Base-by-base conservation (phyloP, 306 rosid genomes). In the Psophocarpus tetragonolobus region DNA sequence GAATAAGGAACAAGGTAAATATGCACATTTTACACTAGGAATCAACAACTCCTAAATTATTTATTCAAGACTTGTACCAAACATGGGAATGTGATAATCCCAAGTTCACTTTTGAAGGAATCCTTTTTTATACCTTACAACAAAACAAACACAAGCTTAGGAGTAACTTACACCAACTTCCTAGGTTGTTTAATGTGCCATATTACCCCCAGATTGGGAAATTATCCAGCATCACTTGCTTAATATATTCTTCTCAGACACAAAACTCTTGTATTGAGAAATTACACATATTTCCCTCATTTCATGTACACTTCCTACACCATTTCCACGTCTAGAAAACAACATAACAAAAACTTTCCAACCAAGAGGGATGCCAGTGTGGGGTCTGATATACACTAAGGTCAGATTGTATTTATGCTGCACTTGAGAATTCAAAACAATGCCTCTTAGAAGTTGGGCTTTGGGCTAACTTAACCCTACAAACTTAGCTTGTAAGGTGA, bases 261-360 rank as follows among this genome's bases (percentile, higher is more conserved):
- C 9, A 9, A 47, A 26, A 35, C 39, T 39, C 41, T 76, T 69
- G 30, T 26, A 1, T 44, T 50, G 8, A 2, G 64, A 51, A 71
- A 70, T 29, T 70, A 44, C 68, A 65, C n/a, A n/a, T 30, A 53
- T 1, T 26, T 39, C 47, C 60, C 26, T 14, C 21, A 33, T 66
- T 35, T 38, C 17, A 61, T 48, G 54, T 11, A 71, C 48, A 18
- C 20, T 77, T 44, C 41, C 64, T 60, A 47, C n/a, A 24, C 26
- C 66, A 61, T 71, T 71, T 45, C 35, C 56, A 61, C 83, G 36
- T 64, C 38, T 36, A 73, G 54, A 20, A 12, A 35, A 8, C 21
- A 42, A 64, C 11, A 4, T 2, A 64, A 33, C 29, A 57, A 47
- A 32, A 21, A n/a, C n/a, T 60, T 70, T 64, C 6, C 57, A 60